These are phyloP conservation scores for Paramecium sexaurelia DNA, from an alignment of 73 alveolate genomes.

Conservation along the genomic window DNA sequence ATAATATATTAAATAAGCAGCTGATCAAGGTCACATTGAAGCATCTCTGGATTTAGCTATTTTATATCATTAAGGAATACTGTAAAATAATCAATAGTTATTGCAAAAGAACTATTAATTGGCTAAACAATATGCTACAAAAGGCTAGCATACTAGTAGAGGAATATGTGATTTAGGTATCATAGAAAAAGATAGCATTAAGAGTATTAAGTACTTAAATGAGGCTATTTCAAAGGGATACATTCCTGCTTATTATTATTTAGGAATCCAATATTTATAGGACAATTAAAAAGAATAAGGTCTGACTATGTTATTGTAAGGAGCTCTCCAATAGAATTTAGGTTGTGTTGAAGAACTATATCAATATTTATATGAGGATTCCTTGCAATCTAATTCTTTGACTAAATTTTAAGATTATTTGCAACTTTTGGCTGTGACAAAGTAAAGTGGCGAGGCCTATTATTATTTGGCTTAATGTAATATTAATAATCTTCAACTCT, in stretches of 20 bases:
- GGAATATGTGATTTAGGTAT: not conserved
- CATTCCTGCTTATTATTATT: not conserved
- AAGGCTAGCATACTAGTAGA: not conserved
- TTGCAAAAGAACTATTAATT: not conserved
- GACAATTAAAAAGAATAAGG: not conserved
- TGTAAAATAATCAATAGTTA: not conserved
- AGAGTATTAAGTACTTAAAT: not conserved
- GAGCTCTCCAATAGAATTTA: not conserved
- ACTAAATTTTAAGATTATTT: not conserved
- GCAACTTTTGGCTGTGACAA: not conserved
- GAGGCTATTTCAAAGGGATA: not conserved
- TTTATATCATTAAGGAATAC: not conserved
- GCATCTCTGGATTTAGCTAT: not conserved
- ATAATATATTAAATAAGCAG: not conserved
- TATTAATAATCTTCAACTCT: not conserved
- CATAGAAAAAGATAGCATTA: not conserved
- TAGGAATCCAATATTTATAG: not conserved
- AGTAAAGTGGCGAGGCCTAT: not conserved
- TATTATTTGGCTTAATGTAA: not conserved
- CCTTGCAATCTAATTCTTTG: not conserved
- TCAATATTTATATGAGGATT: not conserved
- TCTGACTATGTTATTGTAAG: not conserved
- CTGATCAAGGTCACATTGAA: not conserved
- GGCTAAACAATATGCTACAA: not conserved
- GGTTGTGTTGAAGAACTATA: not conserved